Evolutionary conservation across 805 yeast genomes (phyloP), one percentile per base, ranked within the genome.

Genomic region (Lipomyces kockii): DNA sequence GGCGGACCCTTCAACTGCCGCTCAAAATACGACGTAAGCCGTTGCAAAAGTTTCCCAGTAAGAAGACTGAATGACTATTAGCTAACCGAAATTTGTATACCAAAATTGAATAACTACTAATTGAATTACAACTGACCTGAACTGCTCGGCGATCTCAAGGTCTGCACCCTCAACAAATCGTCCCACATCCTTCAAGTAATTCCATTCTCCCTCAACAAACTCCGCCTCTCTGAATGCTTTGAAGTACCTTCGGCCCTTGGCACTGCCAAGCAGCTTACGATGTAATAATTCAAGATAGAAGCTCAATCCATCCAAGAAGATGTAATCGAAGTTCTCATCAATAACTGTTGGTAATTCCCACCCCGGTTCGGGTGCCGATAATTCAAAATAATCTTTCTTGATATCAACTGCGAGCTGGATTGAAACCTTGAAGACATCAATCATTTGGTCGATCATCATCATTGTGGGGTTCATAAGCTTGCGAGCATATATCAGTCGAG

Each of bases 401-500:
- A 92, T 85, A 71, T 87, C 89, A 20, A 91, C 82, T 0, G 97
- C 93, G 43, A 92, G 80, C 59, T 85, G 84, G 65, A 94, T 85
- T 76, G 91, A 92, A 1, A 88, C 84, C 72, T 88, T 88, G 76
- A 94, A 89, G 76, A 92, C 97, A 58, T 87, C 92, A 68, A 94
- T 85, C 84, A 92, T 89, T 78, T 94, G 97, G 78, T 95, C 99
- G 72, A 95, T 91, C 88, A 92, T 91, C 92, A 92, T 90, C 87
- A 93, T 86, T 0, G 98, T 92, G 1, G 97, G 97, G 73, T 89
- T 90, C 62, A 84, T 86, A 59, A 94, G 79, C 74, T 89, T 89
- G 76, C 85, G 83, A 1, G 98, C 97, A 76, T 91, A 92, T 1
- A 83, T 81, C 57, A 94, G 80, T 71, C 98, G 84, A 54, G 90